Evolutionary conservation across 805 yeast species (phyloP).

Genomic region (Groenewaldozyma salmanticensis): DNA sequence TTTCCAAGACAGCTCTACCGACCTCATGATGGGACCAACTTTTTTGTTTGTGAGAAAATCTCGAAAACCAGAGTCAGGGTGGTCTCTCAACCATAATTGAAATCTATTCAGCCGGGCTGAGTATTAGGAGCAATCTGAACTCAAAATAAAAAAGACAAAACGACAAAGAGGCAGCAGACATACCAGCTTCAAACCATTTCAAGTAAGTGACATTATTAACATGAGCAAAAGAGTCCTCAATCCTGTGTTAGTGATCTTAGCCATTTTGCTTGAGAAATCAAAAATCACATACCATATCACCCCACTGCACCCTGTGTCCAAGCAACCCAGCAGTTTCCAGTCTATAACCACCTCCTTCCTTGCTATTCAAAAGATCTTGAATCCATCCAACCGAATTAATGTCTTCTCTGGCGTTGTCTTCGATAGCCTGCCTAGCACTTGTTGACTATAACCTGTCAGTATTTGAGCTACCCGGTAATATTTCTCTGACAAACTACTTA

Average conservation of each 20-base stretch:
- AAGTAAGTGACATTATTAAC: slow-evolving; percentile 26
- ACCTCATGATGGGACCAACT: slow-evolving; percentile 25
- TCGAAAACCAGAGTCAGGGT: slow-evolving; percentile 10
- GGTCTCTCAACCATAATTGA: slow-evolving; percentile 7
- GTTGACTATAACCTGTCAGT: neutral
- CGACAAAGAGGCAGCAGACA: too few species aligned
- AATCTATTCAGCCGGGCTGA: slow-evolving; percentile 22
- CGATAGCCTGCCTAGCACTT: neutral
- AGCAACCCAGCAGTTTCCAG: slow-evolving; percentile 15
- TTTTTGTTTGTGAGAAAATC: slow-evolving; percentile 17
- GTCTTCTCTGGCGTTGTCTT: neutral
- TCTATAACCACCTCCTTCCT: slow-evolving; percentile 19
- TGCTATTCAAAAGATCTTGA: slow-evolving; percentile 13
- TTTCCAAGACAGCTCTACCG: slow-evolving; percentile 25
- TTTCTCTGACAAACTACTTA: neutral
- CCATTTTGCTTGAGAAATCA: too few species aligned
- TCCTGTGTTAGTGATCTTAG: too few species aligned
- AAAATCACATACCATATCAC: slow-evolving; percentile 14
- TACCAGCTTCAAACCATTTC: slow-evolving; percentile 24
- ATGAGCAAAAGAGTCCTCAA: slow-evolving; percentile 23
- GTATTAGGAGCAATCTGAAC: neutral
- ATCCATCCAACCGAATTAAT: slow-evolving; percentile 15
- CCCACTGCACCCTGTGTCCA: slow-evolving; percentile 21
- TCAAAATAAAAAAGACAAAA: neutral
- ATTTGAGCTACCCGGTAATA: neutral